Conservation (phyloP, 2,329 filamentous ascomycete species). For the Microcyclospora tardicrescens region DNA sequence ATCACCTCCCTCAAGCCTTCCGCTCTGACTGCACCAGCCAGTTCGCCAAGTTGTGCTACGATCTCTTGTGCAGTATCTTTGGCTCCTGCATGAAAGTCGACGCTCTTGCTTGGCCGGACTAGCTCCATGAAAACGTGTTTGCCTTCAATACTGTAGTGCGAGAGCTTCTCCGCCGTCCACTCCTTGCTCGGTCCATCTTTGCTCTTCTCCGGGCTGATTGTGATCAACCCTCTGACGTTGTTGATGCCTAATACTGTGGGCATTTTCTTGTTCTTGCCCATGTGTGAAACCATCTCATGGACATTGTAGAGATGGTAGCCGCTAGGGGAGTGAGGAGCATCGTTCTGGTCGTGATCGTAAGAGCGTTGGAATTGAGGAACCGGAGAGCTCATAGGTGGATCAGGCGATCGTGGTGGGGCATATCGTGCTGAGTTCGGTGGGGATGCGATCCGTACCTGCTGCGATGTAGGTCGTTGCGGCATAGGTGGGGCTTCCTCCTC, state of each 20-base stretch:
- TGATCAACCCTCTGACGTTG: conserved; percentile 70
- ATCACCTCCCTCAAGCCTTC: conserved; percentile 76
- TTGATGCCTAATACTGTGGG: conserved; percentile 95
- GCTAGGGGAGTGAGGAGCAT: conserved; percentile 46
- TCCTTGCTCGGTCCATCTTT: conserved; percentile 76
- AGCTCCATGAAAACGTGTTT: conserved; percentile 97
- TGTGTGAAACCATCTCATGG: conserved; percentile 91
- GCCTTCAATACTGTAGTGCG: conserved; percentile 94
- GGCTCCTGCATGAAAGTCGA: conserved; percentile 92
- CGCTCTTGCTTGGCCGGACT: conserved; percentile 79
- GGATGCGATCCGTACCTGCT: conserved; percentile 23
- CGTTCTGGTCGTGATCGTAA: conserved; percentile 32
- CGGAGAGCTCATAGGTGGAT: conserved; percentile 12
- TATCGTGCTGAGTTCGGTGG: conserved; percentile 30
- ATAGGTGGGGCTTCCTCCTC: conserved; percentile 53
- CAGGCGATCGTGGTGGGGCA: conserved; percentile 26
- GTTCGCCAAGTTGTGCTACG: conserved; percentile 71
- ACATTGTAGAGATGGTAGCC: conserved; percentile 94
- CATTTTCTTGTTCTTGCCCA: conserved; percentile 97
- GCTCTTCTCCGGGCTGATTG: conserved; percentile 77
- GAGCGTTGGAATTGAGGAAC: conserved; percentile 3
- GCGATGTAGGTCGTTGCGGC: conserved; percentile 49
- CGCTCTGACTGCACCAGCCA: conserved; percentile 74
- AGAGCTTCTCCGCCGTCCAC: conserved; percentile 89
- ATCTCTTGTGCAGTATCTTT: conserved; percentile 97